Evolutionary conservation across 768 basidiomycete genomes (phyloP).

Genomic region (Rhizopogon sp.): DNA sequence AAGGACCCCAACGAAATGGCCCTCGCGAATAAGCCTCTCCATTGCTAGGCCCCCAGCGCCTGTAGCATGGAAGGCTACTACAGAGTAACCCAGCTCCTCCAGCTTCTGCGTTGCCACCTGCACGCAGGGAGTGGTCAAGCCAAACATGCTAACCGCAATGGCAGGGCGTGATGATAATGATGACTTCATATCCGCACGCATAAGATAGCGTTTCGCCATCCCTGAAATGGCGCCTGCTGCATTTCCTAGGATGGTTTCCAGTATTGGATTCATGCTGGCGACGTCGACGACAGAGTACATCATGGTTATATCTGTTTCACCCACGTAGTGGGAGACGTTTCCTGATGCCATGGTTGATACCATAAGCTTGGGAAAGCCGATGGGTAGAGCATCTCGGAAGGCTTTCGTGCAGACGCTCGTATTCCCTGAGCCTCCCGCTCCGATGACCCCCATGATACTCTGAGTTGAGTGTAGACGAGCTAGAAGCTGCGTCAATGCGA

Average conservation of each 20-base stretch:
- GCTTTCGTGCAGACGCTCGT: conserved; percentile 18
- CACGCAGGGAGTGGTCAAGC: conserved; percentile 18
- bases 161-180: background rate
- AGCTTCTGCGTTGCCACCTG: conserved; percentile 15
- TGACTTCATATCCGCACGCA: background rate
- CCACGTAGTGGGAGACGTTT: conserved; percentile 20
- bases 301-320: conserved; percentile 27
- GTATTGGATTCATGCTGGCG: conserved; percentile 22
- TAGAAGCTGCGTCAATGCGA: conserved; percentile 14
- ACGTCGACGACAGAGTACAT: conserved; percentile 27
- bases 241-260: conserved; percentile 18
- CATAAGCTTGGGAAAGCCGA: conserved; percentile 25
- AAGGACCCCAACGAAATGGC: conserved; percentile 20
- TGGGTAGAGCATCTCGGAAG: conserved; percentile 17
- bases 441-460: conserved; percentile 16
- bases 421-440: conserved; percentile 21
- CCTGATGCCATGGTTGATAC: conserved; percentile 29
- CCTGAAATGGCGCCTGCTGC: conserved; percentile 23
- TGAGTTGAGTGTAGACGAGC: conserved; percentile 6
- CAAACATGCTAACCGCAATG: conserved; percentile 25
- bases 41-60: conserved; percentile 25
- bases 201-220: conserved; percentile 14
- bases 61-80: conserved; percentile 22
- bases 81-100: conserved; percentile 19
- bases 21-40: conserved; percentile 23